Conservation (phyloP, 139 green algal genomes). For the Chlamydomonas sp. region DNA sequence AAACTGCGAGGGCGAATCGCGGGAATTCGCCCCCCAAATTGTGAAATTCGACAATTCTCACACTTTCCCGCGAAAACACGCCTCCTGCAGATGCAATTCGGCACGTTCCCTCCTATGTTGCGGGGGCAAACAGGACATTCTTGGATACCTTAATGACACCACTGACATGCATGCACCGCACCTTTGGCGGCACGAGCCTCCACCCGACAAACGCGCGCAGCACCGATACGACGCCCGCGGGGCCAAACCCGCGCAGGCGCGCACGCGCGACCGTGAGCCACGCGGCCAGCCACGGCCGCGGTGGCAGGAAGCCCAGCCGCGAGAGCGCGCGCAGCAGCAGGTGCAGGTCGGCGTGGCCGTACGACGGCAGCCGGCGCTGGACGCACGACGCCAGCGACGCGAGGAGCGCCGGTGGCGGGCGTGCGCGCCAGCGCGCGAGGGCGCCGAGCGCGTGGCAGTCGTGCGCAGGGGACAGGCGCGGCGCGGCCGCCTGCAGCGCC, state of each 20-base stretch:
- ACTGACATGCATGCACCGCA: no score
- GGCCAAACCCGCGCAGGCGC: neutral
- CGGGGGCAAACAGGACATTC: no score
- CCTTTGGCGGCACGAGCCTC: neutral
- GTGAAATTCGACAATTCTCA: no score
- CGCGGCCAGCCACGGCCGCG: neutral
- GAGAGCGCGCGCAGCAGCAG: conserved; percentile 1
- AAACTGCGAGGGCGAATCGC: no score
- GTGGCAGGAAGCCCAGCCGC: neutral
- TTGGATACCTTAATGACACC: no score
- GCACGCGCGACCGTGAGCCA: neutral
- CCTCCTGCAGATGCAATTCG: no score
- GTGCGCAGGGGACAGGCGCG: neutral
- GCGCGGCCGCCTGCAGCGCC: neutral
- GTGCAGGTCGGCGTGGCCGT: neutral
- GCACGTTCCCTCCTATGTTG: no score
- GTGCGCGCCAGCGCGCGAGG: neutral
- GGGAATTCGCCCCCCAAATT: no score
- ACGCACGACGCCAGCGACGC: neutral
- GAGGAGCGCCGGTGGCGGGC: neutral
- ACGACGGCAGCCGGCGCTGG: neutral
- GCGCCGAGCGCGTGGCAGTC: conserved; percentile 6
- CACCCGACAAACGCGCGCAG: neutral
- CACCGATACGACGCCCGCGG: neutral
- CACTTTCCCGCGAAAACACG: no score